A percentile compares a stretch with the other conserved stretches of the same genome.
Conservation (phyloP, 345 rosid genomes). For the Eucalyptus dawsonii region DNA sequence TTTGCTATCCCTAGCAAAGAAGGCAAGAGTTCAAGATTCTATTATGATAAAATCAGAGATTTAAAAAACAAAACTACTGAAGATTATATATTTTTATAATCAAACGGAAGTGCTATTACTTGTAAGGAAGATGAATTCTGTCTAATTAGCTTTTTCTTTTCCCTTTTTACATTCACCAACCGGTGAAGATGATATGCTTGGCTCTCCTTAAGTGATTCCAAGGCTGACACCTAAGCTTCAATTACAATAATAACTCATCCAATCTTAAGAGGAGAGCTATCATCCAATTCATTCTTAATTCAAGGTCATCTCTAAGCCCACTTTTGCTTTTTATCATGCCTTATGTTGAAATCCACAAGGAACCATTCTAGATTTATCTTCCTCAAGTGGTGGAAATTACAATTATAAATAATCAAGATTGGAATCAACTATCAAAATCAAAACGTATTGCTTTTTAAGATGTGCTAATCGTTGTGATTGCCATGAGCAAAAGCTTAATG, state of each 20-base stretch:
- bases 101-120: background rate
- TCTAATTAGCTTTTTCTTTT: background rate
- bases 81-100: background rate
- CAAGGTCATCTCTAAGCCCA: background rate
- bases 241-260: background rate
- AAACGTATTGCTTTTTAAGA: too few relatives aligned
- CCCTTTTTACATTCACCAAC: background rate
- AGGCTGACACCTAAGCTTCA: rapidly evolving
- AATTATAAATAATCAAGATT: background rate
- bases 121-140: background rate
- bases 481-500: too few relatives aligned
- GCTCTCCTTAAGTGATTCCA: background rate
- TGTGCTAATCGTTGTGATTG: too few relatives aligned
- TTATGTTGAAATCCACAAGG: background rate
- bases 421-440: too few relatives aligned
- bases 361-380: background rate
- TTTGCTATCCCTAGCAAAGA: background rate
- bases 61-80: background rate
- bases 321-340: background rate
- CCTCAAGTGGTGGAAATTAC: background rate
- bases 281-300: background rate
- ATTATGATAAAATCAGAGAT: background rate
- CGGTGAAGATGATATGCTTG: background rate
- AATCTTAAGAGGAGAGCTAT: background rate
- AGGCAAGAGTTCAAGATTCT: background rate